Conservation (phyloP, 2,329 filamentous ascomycete genomes). For the Trichoderma citrinoviride region DNA sequence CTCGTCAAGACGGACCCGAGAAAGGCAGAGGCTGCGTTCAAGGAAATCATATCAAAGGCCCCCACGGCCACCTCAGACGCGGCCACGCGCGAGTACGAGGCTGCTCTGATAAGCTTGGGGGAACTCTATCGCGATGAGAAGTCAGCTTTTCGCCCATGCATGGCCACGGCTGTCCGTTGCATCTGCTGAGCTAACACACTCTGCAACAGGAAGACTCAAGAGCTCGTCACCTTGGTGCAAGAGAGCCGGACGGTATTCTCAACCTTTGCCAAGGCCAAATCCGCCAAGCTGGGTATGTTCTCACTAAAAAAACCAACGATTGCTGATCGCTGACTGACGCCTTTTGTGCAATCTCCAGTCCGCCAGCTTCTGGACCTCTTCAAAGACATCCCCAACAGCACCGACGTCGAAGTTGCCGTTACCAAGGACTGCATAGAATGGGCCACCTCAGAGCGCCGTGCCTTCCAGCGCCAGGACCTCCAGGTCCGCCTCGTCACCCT, state of each 20-base stretch:
- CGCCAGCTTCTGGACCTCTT: conserved; percentile 96
- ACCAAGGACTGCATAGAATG: conserved; percentile 99
- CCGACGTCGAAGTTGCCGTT: conserved; percentile 89
- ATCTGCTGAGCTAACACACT: not conserved
- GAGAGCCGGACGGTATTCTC: conserved; percentile 89
- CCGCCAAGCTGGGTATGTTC: conserved; percentile 84
- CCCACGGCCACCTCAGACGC: conserved; percentile 80
- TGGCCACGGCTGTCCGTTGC: conserved; percentile 24
- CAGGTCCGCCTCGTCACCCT: conserved; percentile 91
- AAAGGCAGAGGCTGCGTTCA: conserved; percentile 85
- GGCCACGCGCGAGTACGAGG: conserved; percentile 87
- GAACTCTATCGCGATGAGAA: conserved; percentile 90
- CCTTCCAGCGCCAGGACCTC: conserved; percentile 96
- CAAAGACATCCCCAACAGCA: conserved; percentile 87
- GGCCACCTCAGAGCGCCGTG: conserved; percentile 90
- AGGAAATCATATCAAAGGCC: conserved; percentile 81
- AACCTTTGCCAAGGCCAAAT: conserved; percentile 98
- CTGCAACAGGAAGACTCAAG: conserved; percentile 65
- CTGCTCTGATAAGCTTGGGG: conserved; percentile 80
- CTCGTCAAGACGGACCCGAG: conserved; percentile 74
- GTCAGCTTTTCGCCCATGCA: conserved; percentile 48
- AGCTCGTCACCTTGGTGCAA: conserved; percentile 85
- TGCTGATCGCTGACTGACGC: not conserved
- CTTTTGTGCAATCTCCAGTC: conserved; percentile 55
- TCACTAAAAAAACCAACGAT: too few species aligned